phyloP scores from a whole-genome alignment of 495 filamentous ascomycete genomes.

The Penicillium simplicissimum region DNA sequence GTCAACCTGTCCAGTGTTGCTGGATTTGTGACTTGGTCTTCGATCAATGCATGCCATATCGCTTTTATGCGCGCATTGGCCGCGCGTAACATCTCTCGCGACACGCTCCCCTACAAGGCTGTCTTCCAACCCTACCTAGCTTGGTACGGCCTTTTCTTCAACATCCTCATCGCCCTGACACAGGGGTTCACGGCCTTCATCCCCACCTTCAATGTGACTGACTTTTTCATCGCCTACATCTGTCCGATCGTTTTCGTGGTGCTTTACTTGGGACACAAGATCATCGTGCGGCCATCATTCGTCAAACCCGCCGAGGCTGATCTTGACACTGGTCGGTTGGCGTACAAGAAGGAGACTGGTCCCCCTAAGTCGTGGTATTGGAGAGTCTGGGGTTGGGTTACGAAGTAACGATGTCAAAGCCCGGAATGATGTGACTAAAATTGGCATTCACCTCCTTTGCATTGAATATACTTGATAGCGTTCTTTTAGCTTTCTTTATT shows the following conservation, averaged over 20 bases:
- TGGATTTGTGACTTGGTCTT: conserved; percentile 64
- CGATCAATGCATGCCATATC: conserved; percentile 57
- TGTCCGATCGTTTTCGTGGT: conserved; percentile 54
- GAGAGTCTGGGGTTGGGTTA: conserved; percentile 27
- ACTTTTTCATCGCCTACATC: conserved; percentile 57
- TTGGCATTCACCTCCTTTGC: not conserved
- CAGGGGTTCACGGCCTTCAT: conserved; percentile 67
- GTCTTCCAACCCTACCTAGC: conserved; percentile 55
- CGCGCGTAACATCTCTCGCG: conserved; percentile 47
- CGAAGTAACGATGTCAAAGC: conserved; percentile 14
- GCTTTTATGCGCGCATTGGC: conserved; percentile 56
- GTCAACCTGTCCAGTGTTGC: conserved; percentile 61
- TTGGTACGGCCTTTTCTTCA: conserved; percentile 59
- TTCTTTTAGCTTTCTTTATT: not conserved
- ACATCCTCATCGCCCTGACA: conserved; percentile 58
- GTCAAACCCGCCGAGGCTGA: conserved; percentile 39
- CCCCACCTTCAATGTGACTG: conserved; percentile 48
- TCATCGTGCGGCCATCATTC: conserved; percentile 36
- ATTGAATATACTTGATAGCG: not conserved
- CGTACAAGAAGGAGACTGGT: conserved; percentile 32
- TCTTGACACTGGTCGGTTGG: conserved; percentile 40
- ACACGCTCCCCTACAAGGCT: conserved; percentile 55
- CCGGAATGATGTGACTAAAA: not conserved
- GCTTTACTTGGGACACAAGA: conserved; percentile 54
- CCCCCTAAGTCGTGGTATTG: conserved; percentile 33